Evolutionary conservation across 495 filamentous ascomycete genomes (phyloP).

Genomic region (Xylaria longipes): DNA sequence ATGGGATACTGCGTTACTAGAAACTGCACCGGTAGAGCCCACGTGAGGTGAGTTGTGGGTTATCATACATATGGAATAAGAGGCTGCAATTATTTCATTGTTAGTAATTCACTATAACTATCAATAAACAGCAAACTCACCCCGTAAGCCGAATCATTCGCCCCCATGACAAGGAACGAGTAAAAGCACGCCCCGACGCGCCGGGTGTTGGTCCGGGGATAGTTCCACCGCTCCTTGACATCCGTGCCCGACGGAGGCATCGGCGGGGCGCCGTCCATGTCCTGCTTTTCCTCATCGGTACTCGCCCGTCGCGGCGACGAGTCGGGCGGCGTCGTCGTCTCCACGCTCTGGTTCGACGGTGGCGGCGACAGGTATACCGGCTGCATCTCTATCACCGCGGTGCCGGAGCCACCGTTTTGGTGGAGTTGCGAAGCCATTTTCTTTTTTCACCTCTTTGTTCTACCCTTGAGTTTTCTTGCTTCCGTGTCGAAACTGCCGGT

Average conservation of each 20-base stretch:
- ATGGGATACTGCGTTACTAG: not conserved
- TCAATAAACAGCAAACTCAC: conserved; percentile 51
- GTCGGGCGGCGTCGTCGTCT: conserved; percentile 10
- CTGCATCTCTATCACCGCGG: conserved; percentile 37
- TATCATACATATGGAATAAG: conserved; percentile 63
- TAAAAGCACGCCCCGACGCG: conserved; percentile 72
- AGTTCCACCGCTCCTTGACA: conserved; percentile 70
- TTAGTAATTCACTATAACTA: conserved; percentile 24
- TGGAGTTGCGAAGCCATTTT: conserved; percentile 30
- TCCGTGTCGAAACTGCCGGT: not conserved
- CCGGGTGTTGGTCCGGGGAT: conserved; percentile 67
- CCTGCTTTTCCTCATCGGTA: conserved; percentile 25
- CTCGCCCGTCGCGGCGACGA: conserved; percentile 10
- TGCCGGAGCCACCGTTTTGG: conserved; percentile 33
- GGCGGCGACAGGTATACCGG: conserved; percentile 23
- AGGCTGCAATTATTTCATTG: conserved; percentile 35
- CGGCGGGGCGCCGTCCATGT: conserved; percentile 13
- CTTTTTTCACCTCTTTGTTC: too few relatives aligned
- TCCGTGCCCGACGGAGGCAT: conserved; percentile 28
- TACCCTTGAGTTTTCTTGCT: not conserved
- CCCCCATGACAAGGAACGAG: conserved; percentile 78
- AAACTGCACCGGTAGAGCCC: not conserved
- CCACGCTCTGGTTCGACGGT: conserved; percentile 17
- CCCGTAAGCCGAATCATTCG: conserved; percentile 82
- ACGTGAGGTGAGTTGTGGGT: conserved; percentile 35